Percentiles rank a stretch among this genome's conserved stretches.
phyloP scores from a whole-genome alignment of 1,139 yeast genomes.

The Debaryomyces coudertii region DNA sequence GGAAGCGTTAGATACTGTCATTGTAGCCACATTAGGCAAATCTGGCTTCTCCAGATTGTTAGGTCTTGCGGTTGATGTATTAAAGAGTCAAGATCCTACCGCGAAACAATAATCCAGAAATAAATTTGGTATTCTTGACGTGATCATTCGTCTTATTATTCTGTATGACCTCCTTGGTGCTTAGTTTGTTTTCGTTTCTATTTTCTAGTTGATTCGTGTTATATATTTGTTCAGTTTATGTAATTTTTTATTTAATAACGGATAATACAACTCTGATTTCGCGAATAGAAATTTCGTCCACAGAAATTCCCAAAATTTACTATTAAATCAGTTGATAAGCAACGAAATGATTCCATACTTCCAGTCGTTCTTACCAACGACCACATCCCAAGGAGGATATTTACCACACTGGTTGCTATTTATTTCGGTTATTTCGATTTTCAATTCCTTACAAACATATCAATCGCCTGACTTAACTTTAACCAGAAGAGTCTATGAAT shows the following conservation, averaged over 20 bases:
- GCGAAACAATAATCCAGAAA: conserved; percentile 10
- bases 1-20: conserved; percentile 71
- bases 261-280: conserved; percentile 7
- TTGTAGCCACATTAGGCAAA: conserved; percentile 89
- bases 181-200: neutral
- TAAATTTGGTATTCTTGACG: neutral
- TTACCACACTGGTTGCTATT: conserved; percentile 53
- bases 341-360: conserved; percentile 9
- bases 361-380: conserved; percentile 8
- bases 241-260: conserved; percentile 6
- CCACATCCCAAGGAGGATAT: conserved; percentile 11
- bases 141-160: conserved; percentile 2
- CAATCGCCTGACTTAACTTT: conserved; percentile 63
- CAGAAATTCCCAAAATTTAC: neutral
- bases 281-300: conserved; percentile 3
- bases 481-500: conserved; percentile 78
- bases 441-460: conserved; percentile 91
- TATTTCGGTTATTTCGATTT: conserved; percentile 84
- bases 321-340: neutral
- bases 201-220: neutral
- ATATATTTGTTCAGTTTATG: conserved; percentile 5
- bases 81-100: conserved; percentile 83
- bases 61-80: conserved; percentile 85
- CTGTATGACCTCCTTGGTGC: conserved; percentile 7
- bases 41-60: conserved; percentile 90